Evolutionary conservation across 169 alveolate genomes (phyloP), one percentile per base, ranked within the genome.

Genomic region (Theileria sp.): DNA sequence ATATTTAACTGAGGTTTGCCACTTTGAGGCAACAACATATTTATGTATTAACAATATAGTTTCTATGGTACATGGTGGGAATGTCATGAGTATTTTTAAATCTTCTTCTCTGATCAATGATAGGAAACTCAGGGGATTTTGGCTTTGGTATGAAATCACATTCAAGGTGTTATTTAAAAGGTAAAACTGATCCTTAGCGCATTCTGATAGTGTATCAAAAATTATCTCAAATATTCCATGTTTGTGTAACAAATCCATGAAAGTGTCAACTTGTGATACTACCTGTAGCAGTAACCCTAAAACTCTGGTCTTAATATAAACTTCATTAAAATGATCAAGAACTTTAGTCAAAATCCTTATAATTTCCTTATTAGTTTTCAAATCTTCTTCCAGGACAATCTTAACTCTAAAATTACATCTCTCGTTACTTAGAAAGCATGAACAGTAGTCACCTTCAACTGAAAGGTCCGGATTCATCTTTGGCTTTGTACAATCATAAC

Each of bases 21-120:
- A 21, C 34, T 25, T 58, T 25, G 67, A 58, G 67, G 36, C 34
- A 10, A 66, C 58, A 0, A 25, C 58, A 25, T 66, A 36, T n/a
- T 25, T 66, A 13, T 78, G 81, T 28, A 80, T 58, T 54, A 80
- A 60, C 64, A 70, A n/a, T 21, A 80, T 32, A 9, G 77, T 21
- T 13, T 80, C 87, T 50, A 80, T 17, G 26, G 62, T 60, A 69
- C 80, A 64, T 15, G 87, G 81, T 34, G 76, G 56, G 67, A 73
- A 72, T 28, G 81, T 49, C 72, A 62, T 80, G 15, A 70, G 64
- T 15, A 80, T 58, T 7, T 56, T 26, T 51, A 80, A 30, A 6
- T 80, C 87, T 21, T 50, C 51, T 19, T 44, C 75, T 19, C 75
- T 73, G 36, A 80, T 17, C 7, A 58, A 50, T 5, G 82, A 36